phyloP scores from a whole-genome alignment of 805 yeast species.

The Starmerella asiatica region DNA sequence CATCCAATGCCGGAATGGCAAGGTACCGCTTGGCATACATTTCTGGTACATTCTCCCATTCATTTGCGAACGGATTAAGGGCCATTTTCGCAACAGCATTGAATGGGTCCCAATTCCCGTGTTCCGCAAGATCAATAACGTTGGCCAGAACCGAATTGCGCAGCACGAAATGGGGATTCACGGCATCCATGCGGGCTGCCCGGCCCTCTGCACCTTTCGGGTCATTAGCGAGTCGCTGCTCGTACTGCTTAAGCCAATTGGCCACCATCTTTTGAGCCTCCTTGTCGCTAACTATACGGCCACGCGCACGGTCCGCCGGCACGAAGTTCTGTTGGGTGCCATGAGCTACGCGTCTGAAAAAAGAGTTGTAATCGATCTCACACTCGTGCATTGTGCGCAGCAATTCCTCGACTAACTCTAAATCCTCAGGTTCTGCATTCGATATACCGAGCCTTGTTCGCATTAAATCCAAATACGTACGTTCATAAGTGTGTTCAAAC shows the following conservation, averaged over 20 bases:
- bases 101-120: constrained; percentile 39
- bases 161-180: constrained; percentile 72
- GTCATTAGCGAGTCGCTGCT: constrained; percentile 31
- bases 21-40: constrained; percentile 45
- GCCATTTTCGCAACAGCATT: constrained; percentile 58
- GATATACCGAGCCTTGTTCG: constrained; percentile 57
- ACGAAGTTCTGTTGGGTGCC: constrained; percentile 7
- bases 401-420: constrained; percentile 41
- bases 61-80: constrained; percentile 53
- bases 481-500: constrained; percentile 49
- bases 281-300: constrained; percentile 22
- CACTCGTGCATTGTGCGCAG: constrained; percentile 47
- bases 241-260: constrained; percentile 44
- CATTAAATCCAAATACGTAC: constrained; percentile 43
- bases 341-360: constrained; percentile 51
- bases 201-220: constrained; percentile 33
- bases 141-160: constrained; percentile 78
- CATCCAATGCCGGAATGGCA: constrained; percentile 38
- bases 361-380: constrained; percentile 65
- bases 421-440: constrained; percentile 27
- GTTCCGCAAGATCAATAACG: constrained; percentile 48
- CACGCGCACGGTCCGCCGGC: constrained; percentile 26
- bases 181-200: constrained; percentile 30
- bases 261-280: constrained; percentile 34
- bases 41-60: constrained; percentile 38